Evolutionary conservation across 2,329 filamentous ascomycete species (phyloP).

Genomic region (Periconia sp.): DNA sequence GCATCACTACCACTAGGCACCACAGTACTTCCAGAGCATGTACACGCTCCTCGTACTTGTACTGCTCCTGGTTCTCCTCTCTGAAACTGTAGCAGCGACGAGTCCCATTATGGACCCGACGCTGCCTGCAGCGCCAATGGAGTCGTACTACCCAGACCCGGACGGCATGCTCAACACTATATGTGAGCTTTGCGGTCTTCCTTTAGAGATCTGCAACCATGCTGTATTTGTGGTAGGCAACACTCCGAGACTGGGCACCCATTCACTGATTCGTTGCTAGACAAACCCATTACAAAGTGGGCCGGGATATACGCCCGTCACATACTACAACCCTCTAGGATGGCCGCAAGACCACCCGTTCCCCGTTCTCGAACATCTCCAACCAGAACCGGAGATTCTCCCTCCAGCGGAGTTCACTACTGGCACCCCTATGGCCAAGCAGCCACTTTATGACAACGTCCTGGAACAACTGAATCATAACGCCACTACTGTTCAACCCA

Average conservation of each 20-base stretch:
- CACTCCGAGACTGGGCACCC: neutral
- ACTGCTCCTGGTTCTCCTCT: conserved; percentile 28
- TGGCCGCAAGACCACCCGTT: conserved; percentile 13
- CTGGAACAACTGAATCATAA: conserved; percentile 17
- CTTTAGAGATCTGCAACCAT: conserved; percentile 22
- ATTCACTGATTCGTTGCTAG: conserved; percentile 14
- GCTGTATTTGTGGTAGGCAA: conserved; percentile 21
- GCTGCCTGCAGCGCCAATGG: conserved; percentile 19
- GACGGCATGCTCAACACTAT: conserved; percentile 25
- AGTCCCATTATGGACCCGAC: conserved; percentile 26
- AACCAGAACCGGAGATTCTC: conserved; percentile 3
- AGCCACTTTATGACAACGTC: conserved; percentile 13
- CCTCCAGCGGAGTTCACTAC: conserved; percentile 8
- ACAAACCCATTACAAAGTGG: conserved; percentile 9
- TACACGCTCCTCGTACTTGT: conserved; percentile 27
- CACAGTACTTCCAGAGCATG: conserved; percentile 26
- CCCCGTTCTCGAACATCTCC: conserved; percentile 6
- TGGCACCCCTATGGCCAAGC: neutral
- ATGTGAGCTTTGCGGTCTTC: conserved; percentile 28
- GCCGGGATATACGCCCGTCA: conserved; percentile 12
- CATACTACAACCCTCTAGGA: conserved; percentile 16
- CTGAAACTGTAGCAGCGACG: conserved; percentile 28
- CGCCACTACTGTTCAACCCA: conserved; percentile 27
- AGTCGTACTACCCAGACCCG: conserved; percentile 25
- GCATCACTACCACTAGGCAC: conserved; percentile 22